These are phyloP conservation scores for Solanum arcanum DNA, from an alignment of 257 asterid genomes.

Conservation along the genomic window DNA sequence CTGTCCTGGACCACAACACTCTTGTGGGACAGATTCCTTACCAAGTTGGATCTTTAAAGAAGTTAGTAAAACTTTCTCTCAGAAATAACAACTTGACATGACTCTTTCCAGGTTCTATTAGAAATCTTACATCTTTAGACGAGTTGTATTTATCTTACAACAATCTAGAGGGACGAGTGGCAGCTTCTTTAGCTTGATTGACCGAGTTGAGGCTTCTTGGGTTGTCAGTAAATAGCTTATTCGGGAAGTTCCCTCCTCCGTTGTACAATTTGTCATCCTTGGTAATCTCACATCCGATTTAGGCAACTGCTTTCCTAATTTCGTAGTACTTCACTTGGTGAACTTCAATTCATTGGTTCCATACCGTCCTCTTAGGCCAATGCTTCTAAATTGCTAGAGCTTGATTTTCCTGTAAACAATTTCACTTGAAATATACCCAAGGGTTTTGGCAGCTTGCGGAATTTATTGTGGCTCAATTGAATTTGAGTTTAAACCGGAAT, in stretches of 20 bases:
- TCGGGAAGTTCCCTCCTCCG: conserved; percentile 25
- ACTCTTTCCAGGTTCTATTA: conserved; percentile 27
- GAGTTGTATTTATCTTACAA: conserved; percentile 30
- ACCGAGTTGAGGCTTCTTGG: conserved; percentile 6
- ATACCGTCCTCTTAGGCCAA: conserved; percentile 33
- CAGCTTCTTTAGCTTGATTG: conserved; percentile 15
- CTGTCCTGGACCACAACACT: too few relatives aligned
- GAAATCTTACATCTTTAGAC: conserved; percentile 27
- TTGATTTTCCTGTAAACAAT: conserved; percentile 21
- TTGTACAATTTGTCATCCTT: conserved; percentile 28
- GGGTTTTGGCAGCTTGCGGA: too few relatives aligned
- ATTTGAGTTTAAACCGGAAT: too few relatives aligned
- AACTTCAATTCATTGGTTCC: conserved; percentile 18
- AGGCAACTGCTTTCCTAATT: conserved; percentile 21
- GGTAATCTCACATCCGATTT: conserved; percentile 21
- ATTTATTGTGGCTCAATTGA: too few relatives aligned
- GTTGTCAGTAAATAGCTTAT: conserved; percentile 12
- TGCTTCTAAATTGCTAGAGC: conserved; percentile 15
- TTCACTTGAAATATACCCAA: too few relatives aligned
- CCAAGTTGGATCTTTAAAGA: background rate
- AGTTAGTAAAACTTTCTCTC: conserved; percentile 8
- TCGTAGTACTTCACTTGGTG: conserved; percentile 14
- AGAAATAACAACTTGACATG: conserved; percentile 37
- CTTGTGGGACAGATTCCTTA: background rate
- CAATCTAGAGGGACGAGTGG: conserved; percentile 20